Evolutionary conservation across 2,329 filamentous ascomycete species (phyloP).

Genomic region (Aspergillus phoenicis): DNA sequence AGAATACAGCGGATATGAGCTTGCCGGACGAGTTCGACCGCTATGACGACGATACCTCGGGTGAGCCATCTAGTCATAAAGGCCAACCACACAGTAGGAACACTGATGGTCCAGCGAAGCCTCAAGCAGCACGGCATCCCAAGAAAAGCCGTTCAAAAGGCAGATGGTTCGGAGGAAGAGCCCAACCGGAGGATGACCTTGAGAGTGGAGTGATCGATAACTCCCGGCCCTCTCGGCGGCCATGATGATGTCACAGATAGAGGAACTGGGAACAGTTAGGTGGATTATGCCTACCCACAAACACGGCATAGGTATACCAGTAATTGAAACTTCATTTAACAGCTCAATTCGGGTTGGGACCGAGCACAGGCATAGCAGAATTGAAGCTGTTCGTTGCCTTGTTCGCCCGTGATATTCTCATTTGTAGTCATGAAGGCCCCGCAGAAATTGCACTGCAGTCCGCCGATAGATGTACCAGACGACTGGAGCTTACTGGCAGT

Average conservation of each 20-base stretch:
- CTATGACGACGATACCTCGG: conserved; percentile 32
- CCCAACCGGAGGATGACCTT: conserved; percentile 30
- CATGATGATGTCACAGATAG: not conserved
- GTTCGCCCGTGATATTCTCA: conserved; percentile 60
- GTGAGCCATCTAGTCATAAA: conserved; percentile 21
- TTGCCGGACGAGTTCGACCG: conserved; percentile 43
- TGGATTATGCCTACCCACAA: not conserved
- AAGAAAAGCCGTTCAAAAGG: conserved; percentile 28
- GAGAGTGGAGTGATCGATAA: conserved; percentile 34
- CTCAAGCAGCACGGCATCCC: conserved; percentile 28
- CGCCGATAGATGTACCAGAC: conserved; percentile 34
- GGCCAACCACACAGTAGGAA: conserved; percentile 26
- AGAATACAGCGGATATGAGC: conserved; percentile 37
- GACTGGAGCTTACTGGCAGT: conserved; percentile 79
- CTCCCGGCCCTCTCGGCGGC: conserved; percentile 16
- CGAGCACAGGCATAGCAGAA: conserved; percentile 51
- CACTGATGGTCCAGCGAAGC: conserved; percentile 23
- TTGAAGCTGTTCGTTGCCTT: conserved; percentile 36
- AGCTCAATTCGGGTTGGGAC: conserved; percentile 36
- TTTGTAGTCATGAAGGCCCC: conserved; percentile 65
- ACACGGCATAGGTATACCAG: not conserved
- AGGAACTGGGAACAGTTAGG: not conserved
- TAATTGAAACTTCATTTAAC: conserved; percentile 21
- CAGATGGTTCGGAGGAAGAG: conserved; percentile 34
- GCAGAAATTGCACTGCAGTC: conserved; percentile 65